Base-by-base conservation (phyloP, 2,329 filamentous ascomycete genomes). In the Anthostomella pinea region DNA sequence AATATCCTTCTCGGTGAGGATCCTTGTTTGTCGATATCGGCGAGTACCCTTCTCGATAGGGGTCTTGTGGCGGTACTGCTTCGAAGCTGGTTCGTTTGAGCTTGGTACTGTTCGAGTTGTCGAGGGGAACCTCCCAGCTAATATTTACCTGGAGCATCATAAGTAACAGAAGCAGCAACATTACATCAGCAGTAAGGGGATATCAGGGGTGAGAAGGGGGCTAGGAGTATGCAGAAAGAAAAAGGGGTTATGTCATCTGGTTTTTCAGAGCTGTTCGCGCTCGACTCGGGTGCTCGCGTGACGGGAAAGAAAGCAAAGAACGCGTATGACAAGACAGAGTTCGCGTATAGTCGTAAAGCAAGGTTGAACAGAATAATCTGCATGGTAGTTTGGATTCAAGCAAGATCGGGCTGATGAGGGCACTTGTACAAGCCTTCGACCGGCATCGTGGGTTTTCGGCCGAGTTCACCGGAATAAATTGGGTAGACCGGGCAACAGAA, bases 91-190 rank as follows among this genome's bases (percentile, higher is more conserved):
- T n/a, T n/a, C n/a, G n/a, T n/a, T n/a, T n/a, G n/a, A 6, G 23
- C n/a, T 21, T 30, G 38, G 27, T 41, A 15, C 14, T 30, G 15
- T 42, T 30, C 26, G 13, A 38, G 25, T 35, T 11, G 15, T 41
- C 22, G 26, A 53, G 16, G 7, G 50, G 53, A 25, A 49, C 34
- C 17, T 51, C 35, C 21, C 39, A 31, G 27, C 47, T 40, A 27
- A 40, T 39, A 40, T 38, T 39, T 30, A 50, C 38, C 55, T 59
- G 55, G 21, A 55, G 25, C 29, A 56, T 42, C 11, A 49, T 60
- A 41, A 60, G 56, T 38, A 53, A 33, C 39, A 49, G 42, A 30
- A 46, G 45, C 21, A 51, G 33, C 37, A 51, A 39, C 54, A 59
- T 58, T 14, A 28, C 35, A 19, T n/a, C n/a, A n/a, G 34, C 21